A percentile compares a stretch with the other conserved stretches of the same genome.
phyloP scores from a whole-genome alignment of 2,329 filamentous ascomycete species.

The Calonectria fujianensis region DNA sequence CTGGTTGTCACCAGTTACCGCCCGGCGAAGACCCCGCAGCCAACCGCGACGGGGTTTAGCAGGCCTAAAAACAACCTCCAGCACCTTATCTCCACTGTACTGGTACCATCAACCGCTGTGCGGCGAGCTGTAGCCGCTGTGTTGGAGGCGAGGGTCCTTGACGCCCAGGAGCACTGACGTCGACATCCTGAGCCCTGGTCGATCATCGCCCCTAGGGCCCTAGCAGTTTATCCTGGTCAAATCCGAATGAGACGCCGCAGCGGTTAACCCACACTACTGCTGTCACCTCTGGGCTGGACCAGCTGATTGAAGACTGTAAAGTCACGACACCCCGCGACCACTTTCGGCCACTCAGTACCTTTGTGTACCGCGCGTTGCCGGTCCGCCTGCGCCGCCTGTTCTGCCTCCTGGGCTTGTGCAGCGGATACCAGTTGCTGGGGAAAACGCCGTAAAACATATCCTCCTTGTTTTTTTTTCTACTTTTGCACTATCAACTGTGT shows the following conservation, averaged over 20 bases:
- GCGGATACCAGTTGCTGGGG: slow-evolving; percentile 19
- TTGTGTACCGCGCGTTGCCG: slow-evolving; percentile 50
- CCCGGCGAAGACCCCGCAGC: slow-evolving; percentile 50
- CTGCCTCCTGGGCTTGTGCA: slow-evolving; percentile 31
- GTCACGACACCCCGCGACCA: slow-evolving; percentile 56
- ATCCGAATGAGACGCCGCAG: slow-evolving; percentile 59
- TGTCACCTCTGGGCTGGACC: slow-evolving; percentile 54
- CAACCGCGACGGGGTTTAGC: slow-evolving; percentile 44
- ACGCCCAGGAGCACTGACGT: slow-evolving; percentile 52
- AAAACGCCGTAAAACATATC: slow-evolving; percentile 28
- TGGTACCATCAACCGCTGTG: slow-evolving; percentile 41
- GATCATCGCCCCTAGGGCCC: slow-evolving; percentile 56
- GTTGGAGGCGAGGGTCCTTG: slow-evolving; percentile 42
- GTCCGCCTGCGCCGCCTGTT: slow-evolving; percentile 47
- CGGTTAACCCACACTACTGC: slow-evolving; percentile 56
- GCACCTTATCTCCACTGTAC: slow-evolving; percentile 40
- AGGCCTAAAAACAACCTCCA: slow-evolving; percentile 41
- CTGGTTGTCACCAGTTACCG: slow-evolving; percentile 49
- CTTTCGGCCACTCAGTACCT: slow-evolving; percentile 52
- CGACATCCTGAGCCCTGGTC: slow-evolving; percentile 54
- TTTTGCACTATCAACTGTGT: slow-evolving; percentile 35
- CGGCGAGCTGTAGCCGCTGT: slow-evolving; percentile 47
- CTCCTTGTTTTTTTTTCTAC: slow-evolving; percentile 38
- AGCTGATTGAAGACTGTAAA: slow-evolving; percentile 57
- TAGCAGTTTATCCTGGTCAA: slow-evolving; percentile 53